These are phyloP conservation scores for Canariomyces notabilis DNA, from an alignment of 2,329 filamentous ascomycete genomes.

Conservation along the genomic window DNA sequence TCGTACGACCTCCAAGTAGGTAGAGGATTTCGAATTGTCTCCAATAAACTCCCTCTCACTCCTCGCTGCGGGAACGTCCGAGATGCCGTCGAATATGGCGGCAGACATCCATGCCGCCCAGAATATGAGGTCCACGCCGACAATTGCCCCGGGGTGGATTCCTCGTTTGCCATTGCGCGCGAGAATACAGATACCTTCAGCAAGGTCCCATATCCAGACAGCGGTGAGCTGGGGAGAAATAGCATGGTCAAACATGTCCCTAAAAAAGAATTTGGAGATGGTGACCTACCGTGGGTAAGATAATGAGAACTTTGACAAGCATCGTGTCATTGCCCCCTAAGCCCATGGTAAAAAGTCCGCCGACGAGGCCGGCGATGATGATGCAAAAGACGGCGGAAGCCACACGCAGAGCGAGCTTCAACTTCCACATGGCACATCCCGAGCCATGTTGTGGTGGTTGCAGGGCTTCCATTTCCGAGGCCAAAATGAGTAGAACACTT, in stretches of 20 bases:
- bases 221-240: not conserved
- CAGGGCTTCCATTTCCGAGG: conserved; percentile 1
- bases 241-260: not conserved
- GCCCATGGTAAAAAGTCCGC: conserved; percentile 1
- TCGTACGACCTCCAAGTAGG: too few relatives aligned
- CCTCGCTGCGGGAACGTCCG: not conserved
- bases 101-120: conserved; percentile 11
- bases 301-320: not conserved
- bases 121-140: conserved; percentile 17
- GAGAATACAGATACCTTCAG: conserved; percentile 12
- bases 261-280: not conserved
- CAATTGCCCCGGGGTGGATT: conserved; percentile 29
- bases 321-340: not conserved
- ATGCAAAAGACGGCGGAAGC: not conserved
- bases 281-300: conserved; percentile 2
- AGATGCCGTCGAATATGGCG: not conserved
- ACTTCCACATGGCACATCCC: conserved; percentile 9
- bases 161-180: conserved; percentile 13
- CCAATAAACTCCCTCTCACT: not conserved
- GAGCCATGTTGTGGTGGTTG: conserved; percentile 15
- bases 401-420: conserved; percentile 7
- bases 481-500: too few relatives aligned
- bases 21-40: too few relatives aligned
- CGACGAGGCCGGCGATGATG: conserved; percentile 1
- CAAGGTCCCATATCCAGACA: conserved; percentile 7